These are phyloP conservation scores for Colletotrichum sp. DNA, from an alignment of 2,329 filamentous ascomycete genomes.

Conservation along the genomic window DNA sequence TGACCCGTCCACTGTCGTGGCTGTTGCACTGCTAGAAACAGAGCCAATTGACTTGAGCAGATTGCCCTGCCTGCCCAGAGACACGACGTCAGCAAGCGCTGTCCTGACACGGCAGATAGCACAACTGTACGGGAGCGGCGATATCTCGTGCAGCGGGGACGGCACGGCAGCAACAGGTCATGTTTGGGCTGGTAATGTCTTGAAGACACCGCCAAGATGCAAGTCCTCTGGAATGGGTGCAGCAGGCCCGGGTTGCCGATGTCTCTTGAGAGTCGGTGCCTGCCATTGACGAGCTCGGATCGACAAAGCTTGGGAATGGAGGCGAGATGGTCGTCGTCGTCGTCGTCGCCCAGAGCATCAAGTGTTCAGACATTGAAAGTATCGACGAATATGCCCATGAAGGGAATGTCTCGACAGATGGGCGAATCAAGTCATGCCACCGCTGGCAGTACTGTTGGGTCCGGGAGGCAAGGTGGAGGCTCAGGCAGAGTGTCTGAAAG, in stretches of 20 bases:
- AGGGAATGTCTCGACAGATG: background rate
- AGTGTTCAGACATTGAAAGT: background rate
- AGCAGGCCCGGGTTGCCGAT: background rate
- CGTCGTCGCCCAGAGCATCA: background rate
- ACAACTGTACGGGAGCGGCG: background rate
- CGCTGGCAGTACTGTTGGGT: background rate
- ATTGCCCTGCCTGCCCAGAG: background rate
- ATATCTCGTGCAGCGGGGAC: background rate
- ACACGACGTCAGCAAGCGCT: background rate
- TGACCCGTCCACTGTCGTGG: background rate
- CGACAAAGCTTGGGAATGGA: background rate
- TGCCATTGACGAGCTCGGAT: background rate
- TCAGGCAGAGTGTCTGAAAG: background rate
- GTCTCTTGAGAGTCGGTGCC: background rate
- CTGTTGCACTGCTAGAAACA: slow-evolving; percentile 1
- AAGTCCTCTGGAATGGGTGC: background rate
- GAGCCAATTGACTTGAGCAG: background rate
- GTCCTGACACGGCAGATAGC: background rate
- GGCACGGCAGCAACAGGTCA: background rate
- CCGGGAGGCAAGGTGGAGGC: background rate
- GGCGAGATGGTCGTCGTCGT: background rate
- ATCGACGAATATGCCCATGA: background rate
- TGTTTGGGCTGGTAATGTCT: background rate
- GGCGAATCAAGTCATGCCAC: background rate
- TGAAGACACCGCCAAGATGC: background rate